Conservation (phyloP, 2,329 filamentous ascomycete genomes). For the Aspergillus pseudoterreus region DNA sequence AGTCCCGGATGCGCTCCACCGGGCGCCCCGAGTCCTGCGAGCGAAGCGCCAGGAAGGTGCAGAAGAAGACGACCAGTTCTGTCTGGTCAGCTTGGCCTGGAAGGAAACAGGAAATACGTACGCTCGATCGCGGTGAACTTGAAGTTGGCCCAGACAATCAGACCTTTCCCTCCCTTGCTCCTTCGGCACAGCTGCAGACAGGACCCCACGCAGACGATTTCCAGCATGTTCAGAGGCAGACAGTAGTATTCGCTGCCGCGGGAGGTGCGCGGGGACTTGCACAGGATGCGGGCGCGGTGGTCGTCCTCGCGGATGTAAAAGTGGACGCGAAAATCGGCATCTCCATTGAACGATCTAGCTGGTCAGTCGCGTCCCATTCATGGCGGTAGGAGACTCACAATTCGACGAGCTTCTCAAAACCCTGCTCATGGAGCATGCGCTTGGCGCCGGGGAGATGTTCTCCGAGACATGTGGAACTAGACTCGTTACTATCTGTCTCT, state of each 20-base stretch:
- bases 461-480: slow-evolving; percentile 36
- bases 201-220: slow-evolving; percentile 34
- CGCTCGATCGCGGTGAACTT: slow-evolving; percentile 55
- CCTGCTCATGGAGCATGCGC: slow-evolving; percentile 27
- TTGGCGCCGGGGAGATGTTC: slow-evolving; percentile 25
- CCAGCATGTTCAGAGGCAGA: slow-evolving; percentile 48
- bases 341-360: slow-evolving; percentile 46
- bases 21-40: slow-evolving; percentile 49
- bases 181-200: slow-evolving; percentile 39
- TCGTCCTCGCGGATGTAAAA: slow-evolving; percentile 53
- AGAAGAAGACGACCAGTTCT: slow-evolving; percentile 58
- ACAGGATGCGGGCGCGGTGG: slow-evolving; percentile 52
- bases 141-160: slow-evolving; percentile 52
- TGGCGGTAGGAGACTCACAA: slow-evolving; percentile 26
- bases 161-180: slow-evolving; percentile 33
- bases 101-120: slow-evolving; percentile 23
- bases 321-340: slow-evolving; percentile 41
- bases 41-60: slow-evolving; percentile 55
- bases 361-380: background rate
- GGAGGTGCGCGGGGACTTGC: slow-evolving; percentile 42
- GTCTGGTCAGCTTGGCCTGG: background rate
- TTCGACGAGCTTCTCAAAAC: slow-evolving; percentile 37
- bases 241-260: slow-evolving; percentile 46
- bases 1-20: slow-evolving; percentile 43
- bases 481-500: slow-evolving; percentile 3